Base-by-base conservation (phyloP, 176 grass and related monocot species). In the Rhynchospora pubera region DNA sequence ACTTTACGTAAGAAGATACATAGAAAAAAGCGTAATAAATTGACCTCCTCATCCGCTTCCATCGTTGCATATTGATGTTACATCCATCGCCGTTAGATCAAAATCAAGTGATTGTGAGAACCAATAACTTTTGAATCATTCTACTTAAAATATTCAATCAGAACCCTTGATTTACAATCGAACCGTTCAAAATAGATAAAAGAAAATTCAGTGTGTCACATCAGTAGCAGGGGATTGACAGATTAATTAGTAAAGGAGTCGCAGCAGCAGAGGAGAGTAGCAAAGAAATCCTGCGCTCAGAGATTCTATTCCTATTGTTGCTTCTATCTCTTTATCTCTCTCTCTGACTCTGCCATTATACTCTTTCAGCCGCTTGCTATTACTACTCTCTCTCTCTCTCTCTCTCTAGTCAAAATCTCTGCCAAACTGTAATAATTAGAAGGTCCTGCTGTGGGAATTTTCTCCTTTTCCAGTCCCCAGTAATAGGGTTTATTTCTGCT, bases 221-320 rank as follows among this genome's bases (percentile, higher is more conserved):
- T 84, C 76, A 86, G 83, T 88, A 82, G 87, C 23, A 71, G 43
- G n/a, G 69, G 67, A 82, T 75, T 18, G 30, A 81, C 59, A 84
- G 61, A 87, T 50, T n/a, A n/a, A n/a, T n/a, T 82, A 65, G 81
- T 80, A 86, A 89, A 82, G 47, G 51, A 44, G 82, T 87, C 81
- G 28, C 52, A 78, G 42, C 4, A 0, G 32, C 42, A 11, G 46
- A 52, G 9, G 3, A 84, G 87, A 87, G 46, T 78, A 34, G 60
- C 55, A 77, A 81, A 82, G 79, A 83, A 87, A 84, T 90, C 85
- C 72, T 86, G 88, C 90, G 88, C 85, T 82, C 79, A 91, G 85
- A 79, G 88, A 89, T 91, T 77, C 91, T 91, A 91, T 89, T 88
- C 79, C 88, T 87, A 69, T 81, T 86, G 64, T 88, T 84, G 68